Conservation (phyloP, 2,329 filamentous ascomycete species). For the Verticillium klebahnii region DNA sequence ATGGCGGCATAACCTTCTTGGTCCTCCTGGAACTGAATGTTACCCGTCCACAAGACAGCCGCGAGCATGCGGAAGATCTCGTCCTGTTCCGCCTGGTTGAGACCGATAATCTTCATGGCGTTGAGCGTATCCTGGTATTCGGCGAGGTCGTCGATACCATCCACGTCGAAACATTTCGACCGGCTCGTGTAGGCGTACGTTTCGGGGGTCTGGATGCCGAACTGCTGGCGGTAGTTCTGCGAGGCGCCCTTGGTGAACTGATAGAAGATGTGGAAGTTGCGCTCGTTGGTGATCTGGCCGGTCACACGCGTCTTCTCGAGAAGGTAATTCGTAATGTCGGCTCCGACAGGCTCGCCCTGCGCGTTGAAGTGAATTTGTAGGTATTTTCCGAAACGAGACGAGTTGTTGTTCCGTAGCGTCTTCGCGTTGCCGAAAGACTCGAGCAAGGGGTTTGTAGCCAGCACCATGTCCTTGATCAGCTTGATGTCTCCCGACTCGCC, state of each 20-base stretch:
- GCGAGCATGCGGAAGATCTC: conserved; percentile 95
- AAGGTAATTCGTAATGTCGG: conserved; percentile 97
- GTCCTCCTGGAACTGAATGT: conserved; percentile 86
- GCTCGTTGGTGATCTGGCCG: conserved; percentile 89
- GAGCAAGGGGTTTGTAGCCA: conserved; percentile 93
- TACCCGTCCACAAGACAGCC: conserved; percentile 89
- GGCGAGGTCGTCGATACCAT: conserved; percentile 84
- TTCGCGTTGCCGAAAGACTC: conserved; percentile 99
- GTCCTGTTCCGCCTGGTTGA: conserved; percentile 85
- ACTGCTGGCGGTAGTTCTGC: conserved; percentile 79
- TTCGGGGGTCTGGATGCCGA: conserved; percentile 85
- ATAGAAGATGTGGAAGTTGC: conserved; percentile 99
- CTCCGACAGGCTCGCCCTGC: conserved; percentile 87
- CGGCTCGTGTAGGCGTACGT: conserved; percentile 91
- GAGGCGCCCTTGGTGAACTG: conserved; percentile 95
- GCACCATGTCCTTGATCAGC: conserved; percentile 98
- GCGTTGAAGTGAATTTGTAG: conserved; percentile 94
- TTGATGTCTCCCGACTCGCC: conserved; percentile 82
- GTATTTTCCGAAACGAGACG: conserved; percentile 97
- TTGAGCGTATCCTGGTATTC: conserved; percentile 89
- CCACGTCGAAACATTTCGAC: conserved; percentile 92
- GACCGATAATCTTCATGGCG: conserved; percentile 91
- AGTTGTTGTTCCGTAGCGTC: conserved; percentile 97
- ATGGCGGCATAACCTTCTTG: conserved; percentile 86
- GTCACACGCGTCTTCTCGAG: conserved; percentile 94